These are phyloP conservation scores for Trypanosomatidae sp. DNA, from an alignment of 208 protist genomes.

Conservation along the genomic window DNA sequence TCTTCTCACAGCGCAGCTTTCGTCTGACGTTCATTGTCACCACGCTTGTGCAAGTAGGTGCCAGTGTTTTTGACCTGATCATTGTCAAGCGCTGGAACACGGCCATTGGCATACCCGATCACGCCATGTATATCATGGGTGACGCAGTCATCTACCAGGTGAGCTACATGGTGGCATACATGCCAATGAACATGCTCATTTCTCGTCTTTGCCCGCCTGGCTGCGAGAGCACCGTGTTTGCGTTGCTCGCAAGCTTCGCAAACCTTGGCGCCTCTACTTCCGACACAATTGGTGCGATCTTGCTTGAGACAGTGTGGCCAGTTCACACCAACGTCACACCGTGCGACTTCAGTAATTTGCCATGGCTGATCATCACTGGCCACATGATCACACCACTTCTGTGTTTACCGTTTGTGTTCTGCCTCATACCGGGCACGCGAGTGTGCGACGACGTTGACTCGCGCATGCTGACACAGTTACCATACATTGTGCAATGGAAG, in stretches of 20 bases:
- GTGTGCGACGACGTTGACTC: conserved; percentile 25
- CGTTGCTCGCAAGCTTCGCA: conserved; percentile 40
- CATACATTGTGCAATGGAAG: too few species aligned
- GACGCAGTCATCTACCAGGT: conserved; percentile 46
- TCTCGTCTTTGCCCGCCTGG: conserved; percentile 55
- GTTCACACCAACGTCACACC: conserved; percentile 11
- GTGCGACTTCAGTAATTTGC: conserved; percentile 45
- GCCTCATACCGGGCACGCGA: conserved; percentile 39
- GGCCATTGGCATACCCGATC: conserved; percentile 18
- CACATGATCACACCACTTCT: conserved; percentile 32
- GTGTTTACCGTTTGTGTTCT: conserved; percentile 23
- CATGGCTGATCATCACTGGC: conserved; percentile 24
- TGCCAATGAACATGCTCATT: conserved; percentile 56
- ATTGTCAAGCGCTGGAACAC: conserved; percentile 50
- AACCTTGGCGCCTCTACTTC: conserved; percentile 41
- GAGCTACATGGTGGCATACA: conserved; percentile 35
- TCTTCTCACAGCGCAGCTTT: conserved; percentile 25
- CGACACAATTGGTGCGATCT: conserved; percentile 18
- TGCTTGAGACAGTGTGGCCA: conserved; percentile 31
- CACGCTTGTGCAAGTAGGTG: conserved; percentile 30
- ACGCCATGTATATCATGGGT: conserved; percentile 48
- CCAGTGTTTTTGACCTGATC: conserved; percentile 42
- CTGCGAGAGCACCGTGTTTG: conserved; percentile 55
- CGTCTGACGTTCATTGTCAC: conserved; percentile 30
- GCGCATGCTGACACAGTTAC: too few species aligned